Evolutionary conservation across 306 rosid species (phyloP).

Genomic region (Cicer yamashitae): DNA sequence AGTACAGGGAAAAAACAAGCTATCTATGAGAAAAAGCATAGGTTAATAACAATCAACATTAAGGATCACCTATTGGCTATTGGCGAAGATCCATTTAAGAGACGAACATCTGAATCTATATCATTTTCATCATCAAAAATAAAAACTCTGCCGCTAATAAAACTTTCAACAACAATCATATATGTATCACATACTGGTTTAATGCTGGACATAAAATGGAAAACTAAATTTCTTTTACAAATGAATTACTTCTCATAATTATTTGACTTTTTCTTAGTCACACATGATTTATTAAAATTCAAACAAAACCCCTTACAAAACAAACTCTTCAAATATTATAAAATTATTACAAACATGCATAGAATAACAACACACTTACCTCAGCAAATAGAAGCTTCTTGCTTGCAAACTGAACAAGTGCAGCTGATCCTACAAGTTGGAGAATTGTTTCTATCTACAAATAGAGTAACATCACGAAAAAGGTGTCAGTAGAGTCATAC

Average conservation of each 20-base stretch:
- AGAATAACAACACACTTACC: constrained; percentile 54
- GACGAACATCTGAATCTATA: background rate
- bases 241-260: too few species aligned
- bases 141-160: too few species aligned
- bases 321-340: background rate
- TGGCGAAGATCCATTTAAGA: background rate
- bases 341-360: constrained; percentile 8
- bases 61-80: background rate
- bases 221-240: too few species aligned
- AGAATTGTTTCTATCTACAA: constrained; percentile 86
- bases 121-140: too few species aligned
- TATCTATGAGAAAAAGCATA: background rate
- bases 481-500: constrained; percentile 21
- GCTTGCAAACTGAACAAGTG: constrained; percentile 80
- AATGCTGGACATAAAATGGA: too few species aligned
- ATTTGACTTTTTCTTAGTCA: background rate
- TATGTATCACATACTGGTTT: too few species aligned
- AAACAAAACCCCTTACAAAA: background rate
- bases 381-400: constrained; percentile 87
- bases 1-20: constrained; percentile 5
- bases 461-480: constrained; percentile 29
- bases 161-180: too few species aligned
- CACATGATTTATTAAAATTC: constrained; percentile 1
- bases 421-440: constrained; percentile 87
- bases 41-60: background rate